phyloP scores from a whole-genome alignment of 2,329 filamentous ascomycete species.

The Parasarocladium wereldwijsianum region DNA sequence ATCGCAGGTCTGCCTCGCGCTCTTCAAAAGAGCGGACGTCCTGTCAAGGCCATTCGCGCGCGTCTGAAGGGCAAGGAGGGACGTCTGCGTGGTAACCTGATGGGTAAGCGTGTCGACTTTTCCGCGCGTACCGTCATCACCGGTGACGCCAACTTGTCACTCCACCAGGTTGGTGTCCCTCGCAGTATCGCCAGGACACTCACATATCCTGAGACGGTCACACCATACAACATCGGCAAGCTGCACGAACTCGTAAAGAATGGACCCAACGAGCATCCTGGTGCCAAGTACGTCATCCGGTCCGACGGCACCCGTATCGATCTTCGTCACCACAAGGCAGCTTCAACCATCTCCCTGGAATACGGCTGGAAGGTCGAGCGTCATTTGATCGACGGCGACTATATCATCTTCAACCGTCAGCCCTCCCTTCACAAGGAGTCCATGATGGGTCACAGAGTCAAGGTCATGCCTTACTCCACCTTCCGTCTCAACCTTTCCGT shows the following conservation, averaged over 20 bases:
- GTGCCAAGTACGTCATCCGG: conserved; percentile 91
- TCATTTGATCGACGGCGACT: conserved; percentile 89
- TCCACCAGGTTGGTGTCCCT: conserved; percentile 95
- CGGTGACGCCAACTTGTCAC: conserved; percentile 87
- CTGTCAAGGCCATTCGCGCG: conserved; percentile 90
- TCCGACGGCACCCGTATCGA: conserved; percentile 90
- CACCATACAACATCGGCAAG: conserved; percentile 92
- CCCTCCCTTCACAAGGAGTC: conserved; percentile 98
- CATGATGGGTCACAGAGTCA: conserved; percentile 98
- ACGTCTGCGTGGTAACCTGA: conserved; percentile 92
- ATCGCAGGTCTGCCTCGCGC: conserved; percentile 92
- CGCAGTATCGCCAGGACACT: conserved; percentile 83
- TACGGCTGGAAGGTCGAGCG: conserved; percentile 99
- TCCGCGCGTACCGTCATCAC: conserved; percentile 99
- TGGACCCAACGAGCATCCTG: conserved; percentile 87
- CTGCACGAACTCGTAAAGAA: conserved; percentile 82
- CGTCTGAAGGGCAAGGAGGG: conserved; percentile 99
- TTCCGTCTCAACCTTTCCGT: conserved; percentile 96
- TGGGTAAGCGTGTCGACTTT: conserved; percentile 99
- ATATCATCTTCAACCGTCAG: conserved; percentile 99
- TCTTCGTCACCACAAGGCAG: conserved; percentile 80
- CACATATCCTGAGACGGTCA: conserved; percentile 95
- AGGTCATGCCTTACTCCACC: conserved; percentile 97
- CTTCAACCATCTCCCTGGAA: conserved; percentile 72
- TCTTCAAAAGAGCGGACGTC: conserved; percentile 90